Percentiles rank a stretch among this genome's conserved stretches.
Conservation (phyloP, 2,329 filamentous ascomycete genomes). For the Aspergillus persii region DNA sequence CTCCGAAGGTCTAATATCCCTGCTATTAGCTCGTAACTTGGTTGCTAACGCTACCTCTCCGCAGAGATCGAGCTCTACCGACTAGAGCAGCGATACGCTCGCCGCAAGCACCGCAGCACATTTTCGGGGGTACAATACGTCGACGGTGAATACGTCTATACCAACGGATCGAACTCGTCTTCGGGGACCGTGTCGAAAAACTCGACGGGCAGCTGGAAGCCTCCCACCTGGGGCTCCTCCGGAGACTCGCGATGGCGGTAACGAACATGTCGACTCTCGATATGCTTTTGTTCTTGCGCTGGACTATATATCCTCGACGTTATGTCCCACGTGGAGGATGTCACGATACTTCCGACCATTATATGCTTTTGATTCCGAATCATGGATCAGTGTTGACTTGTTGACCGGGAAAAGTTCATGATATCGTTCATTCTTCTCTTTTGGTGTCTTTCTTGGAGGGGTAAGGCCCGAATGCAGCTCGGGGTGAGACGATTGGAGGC, state of each 20-base stretch:
- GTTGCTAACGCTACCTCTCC: conserved; percentile 9
- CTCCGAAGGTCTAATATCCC: neutral
- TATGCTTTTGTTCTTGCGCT: conserved; percentile 7
- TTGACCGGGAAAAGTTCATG: conserved; percentile 10
- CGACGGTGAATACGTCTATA: conserved; percentile 91
- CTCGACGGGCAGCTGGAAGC: conserved; percentile 35
- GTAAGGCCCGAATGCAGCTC: neutral
- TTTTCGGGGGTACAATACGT: conserved; percentile 90
- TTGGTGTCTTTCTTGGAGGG: neutral
- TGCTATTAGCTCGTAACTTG: neutral
- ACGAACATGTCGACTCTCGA: conserved; percentile 9
- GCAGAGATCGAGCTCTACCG: conserved; percentile 83
- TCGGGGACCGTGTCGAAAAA: conserved; percentile 40
- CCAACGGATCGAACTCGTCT: conserved; percentile 35
- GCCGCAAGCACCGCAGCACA: conserved; percentile 82
- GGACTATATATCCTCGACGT: conserved; percentile 20
- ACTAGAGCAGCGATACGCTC: conserved; percentile 91
- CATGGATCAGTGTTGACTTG: conserved; percentile 8
- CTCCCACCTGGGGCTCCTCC: conserved; percentile 27
- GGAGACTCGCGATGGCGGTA: conserved; percentile 29
- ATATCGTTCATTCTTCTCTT: conserved; percentile 4
- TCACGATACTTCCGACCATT: conserved; percentile 16
- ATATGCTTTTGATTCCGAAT: conserved; percentile 7
- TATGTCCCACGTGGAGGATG: conserved; percentile 21
- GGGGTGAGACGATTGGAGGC: neutral